A percentile compares a stretch with the other conserved stretches of the same genome.
phyloP scores from a whole-genome alignment of 345 rosid species.

The Salix koriyanagi region DNA sequence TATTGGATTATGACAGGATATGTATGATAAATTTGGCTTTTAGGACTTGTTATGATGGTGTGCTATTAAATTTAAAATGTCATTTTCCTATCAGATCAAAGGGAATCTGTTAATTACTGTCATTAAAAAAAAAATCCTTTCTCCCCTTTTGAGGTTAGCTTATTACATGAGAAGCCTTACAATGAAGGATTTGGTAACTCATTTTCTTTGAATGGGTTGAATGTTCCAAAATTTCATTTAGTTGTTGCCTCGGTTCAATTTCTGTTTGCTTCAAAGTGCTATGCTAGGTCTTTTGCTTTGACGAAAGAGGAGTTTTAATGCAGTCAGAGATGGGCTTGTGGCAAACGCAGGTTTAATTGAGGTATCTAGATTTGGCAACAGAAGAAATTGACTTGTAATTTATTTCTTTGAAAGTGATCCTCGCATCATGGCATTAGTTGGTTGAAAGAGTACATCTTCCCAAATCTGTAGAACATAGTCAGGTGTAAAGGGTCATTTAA shows the following conservation, averaged over 20 bases:
- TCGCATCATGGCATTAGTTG: neutral
- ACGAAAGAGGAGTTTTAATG: neutral
- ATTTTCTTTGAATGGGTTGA: neutral
- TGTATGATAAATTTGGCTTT: slow-evolving; percentile 4
- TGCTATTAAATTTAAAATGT: neutral
- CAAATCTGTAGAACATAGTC: neutral
- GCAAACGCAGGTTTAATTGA: neutral
- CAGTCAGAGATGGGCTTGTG: neutral
- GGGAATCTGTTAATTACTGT: neutral
- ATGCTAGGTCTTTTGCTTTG: neutral
- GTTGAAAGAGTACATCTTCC: neutral
- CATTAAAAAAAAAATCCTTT: neutral
- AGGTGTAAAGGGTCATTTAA: neutral
- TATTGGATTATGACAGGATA: slow-evolving; percentile 6
- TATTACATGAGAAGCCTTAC: neutral
- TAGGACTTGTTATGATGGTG: neutral
- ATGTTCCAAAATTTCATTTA: neutral
- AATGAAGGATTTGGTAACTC: neutral
- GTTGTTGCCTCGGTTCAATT: neutral
- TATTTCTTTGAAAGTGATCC: neutral
- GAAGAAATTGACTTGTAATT: neutral
- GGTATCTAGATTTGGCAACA: neutral
- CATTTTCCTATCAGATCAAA: slow-evolving; percentile 3
- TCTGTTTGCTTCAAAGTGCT: neutral
- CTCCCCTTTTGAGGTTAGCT: neutral